phyloP scores from a whole-genome alignment of 2,329 filamentous ascomycete species.

The Niveomyces coronatus region DNA sequence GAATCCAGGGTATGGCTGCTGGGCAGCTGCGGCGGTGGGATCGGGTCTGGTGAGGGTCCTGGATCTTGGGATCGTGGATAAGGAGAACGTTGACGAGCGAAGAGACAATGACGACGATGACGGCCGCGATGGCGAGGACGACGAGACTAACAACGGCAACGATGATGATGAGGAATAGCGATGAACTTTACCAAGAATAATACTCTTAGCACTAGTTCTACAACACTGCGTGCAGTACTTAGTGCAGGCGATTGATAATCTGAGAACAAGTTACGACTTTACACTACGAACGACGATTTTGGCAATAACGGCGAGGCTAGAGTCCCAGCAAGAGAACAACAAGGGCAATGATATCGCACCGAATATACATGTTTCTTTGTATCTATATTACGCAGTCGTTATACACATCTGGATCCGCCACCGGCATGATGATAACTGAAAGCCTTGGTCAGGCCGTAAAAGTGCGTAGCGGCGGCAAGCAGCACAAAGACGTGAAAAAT shows the following conservation, averaged over 20 bases:
- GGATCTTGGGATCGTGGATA: conserved; percentile 47
- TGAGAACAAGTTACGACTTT: too few species aligned
- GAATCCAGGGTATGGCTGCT: conserved; percentile 53
- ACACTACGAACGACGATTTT: too few species aligned
- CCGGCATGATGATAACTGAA: conserved; percentile 75
- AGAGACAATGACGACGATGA: too few species aligned
- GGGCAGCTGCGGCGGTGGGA: conserved; percentile 56
- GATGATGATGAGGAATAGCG: too few species aligned
- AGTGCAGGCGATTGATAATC: too few species aligned
- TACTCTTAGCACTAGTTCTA: too few species aligned
- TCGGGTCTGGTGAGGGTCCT: conserved; percentile 57
- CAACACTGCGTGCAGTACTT: too few species aligned
- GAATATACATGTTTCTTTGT: conserved; percentile 4
- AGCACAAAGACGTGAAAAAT: conserved; percentile 90
- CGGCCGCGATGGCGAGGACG: too few species aligned
- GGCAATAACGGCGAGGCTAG: background rate
- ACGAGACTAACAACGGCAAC: conserved; percentile 5
- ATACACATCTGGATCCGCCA: conserved; percentile 40
- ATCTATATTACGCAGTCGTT: conserved; percentile 4
- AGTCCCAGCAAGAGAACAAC: too few species aligned
- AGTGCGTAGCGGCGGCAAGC: conserved; percentile 68
- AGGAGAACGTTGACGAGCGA: conserved; percentile 8
- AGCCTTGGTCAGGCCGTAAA: conserved; percentile 70
- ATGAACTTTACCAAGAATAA: too few species aligned
- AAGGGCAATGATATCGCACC: too few species aligned